phyloP scores from a whole-genome alignment of 441 rosid genomes.

The Caryocar brasiliense region DNA sequence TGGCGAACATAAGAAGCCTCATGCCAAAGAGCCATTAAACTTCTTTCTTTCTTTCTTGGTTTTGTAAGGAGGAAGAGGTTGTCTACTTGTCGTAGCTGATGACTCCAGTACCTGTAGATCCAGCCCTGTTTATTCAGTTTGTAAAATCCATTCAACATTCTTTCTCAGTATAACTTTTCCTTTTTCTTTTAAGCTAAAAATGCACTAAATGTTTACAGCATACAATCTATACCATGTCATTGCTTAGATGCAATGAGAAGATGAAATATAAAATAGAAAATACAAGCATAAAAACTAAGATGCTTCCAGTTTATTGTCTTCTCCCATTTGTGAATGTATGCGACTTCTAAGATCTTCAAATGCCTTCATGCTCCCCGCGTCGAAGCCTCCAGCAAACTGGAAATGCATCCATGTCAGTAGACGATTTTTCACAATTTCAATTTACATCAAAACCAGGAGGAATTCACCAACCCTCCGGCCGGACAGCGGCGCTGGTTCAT shows the following conservation, averaged over 20 bases:
- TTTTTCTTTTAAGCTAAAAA: background rate
- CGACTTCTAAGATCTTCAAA: slow-evolving; percentile 83
- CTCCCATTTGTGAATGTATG: slow-evolving; percentile 37
- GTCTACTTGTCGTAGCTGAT: too few species aligned
- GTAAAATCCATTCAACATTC: too few species aligned
- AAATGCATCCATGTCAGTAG: slow-evolving; percentile 4
- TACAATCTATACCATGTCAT: slow-evolving; percentile 10
- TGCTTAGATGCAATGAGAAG: background rate
- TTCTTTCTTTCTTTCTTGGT: too few species aligned
- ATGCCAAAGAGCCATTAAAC: too few species aligned
- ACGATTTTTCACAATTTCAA: background rate
- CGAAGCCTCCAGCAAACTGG: slow-evolving; percentile 98
- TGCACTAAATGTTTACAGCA: slow-evolving; percentile 1
- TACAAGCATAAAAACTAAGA: background rate
- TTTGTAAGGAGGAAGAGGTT: too few species aligned
- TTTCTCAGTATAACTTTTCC: background rate
- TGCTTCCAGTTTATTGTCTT: slow-evolving; percentile 37
- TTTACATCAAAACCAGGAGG: background rate
- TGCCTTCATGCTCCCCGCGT: slow-evolving; percentile 95
- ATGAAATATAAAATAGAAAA: slow-evolving; percentile 8
- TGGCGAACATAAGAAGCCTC: too few species aligned
- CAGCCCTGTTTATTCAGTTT: too few species aligned
- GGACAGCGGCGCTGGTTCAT: too few species aligned
- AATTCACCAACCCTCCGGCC: background rate
- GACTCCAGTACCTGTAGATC: too few species aligned